Conservation (phyloP, 768 basidiomycete species). For the Lactifluus subvellereus region DNA sequence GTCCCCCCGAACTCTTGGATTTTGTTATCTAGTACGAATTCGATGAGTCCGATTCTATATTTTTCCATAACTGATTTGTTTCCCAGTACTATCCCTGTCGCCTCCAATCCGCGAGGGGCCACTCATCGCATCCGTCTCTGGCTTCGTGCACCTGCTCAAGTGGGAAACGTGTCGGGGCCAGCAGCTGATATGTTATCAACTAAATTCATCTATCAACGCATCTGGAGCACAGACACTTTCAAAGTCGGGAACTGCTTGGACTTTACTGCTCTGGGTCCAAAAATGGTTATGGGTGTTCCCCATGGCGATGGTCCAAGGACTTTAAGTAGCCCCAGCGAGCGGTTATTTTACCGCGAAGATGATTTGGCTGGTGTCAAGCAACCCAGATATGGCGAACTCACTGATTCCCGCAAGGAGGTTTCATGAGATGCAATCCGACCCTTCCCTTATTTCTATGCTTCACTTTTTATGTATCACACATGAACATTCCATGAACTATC, state of each 20-base stretch:
- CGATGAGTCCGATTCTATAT: background rate
- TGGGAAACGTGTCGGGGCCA: constrained; percentile 27
- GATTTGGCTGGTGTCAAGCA: background rate
- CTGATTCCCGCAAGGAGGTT: constrained; percentile 2
- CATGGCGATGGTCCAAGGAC: constrained; percentile 1
- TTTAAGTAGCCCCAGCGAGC: constrained; percentile 10
- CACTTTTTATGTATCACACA: background rate
- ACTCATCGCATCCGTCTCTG: constrained; percentile 61
- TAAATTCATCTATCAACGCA: constrained; percentile 55
- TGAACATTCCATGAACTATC: constrained; percentile 4
- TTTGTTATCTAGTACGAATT: constrained; percentile 57
- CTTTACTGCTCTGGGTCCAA: constrained; percentile 45
- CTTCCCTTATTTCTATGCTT: background rate
- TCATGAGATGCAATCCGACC: background rate
- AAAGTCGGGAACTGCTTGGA: constrained; percentile 53
- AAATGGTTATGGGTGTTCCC: constrained; percentile 46
- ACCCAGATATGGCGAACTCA: constrained; percentile 3
- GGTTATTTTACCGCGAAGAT: constrained; percentile 2
- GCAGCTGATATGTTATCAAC: constrained; percentile 15
- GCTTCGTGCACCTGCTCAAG: constrained; percentile 43
- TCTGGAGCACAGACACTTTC: constrained; percentile 60
- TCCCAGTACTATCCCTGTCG: constrained; percentile 47
- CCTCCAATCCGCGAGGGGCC: constrained; percentile 49
- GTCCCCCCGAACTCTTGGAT: constrained; percentile 45
- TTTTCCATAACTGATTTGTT: background rate